Conservation (phyloP, 2,329 filamentous ascomycete genomes). For the Ophiostoma populinum region DNA sequence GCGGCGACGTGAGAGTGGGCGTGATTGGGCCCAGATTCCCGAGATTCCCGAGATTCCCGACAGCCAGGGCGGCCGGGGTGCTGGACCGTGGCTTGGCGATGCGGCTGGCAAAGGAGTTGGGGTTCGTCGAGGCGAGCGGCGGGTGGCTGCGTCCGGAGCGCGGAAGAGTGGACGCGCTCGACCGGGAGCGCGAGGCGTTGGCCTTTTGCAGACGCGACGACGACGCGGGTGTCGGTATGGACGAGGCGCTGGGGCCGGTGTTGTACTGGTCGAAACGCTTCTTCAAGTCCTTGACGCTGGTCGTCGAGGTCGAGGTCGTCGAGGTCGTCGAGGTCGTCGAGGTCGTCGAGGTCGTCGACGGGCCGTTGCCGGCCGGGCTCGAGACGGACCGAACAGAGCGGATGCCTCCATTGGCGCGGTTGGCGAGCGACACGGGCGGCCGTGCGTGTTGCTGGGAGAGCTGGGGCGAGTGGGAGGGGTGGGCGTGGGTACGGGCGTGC, state of each 20-base stretch:
- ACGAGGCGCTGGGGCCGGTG: slow-evolving; percentile 14
- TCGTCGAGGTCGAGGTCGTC: slow-evolving; percentile 14
- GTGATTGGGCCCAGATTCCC: too few species aligned
- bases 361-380: slow-evolving; percentile 28
- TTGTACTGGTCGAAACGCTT: slow-evolving; percentile 55
- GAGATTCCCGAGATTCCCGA: too few species aligned
- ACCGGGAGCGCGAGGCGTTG: too few species aligned
- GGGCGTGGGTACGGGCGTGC: not conserved
- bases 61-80: slow-evolving; percentile 19
- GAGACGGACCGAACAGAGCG: slow-evolving; percentile 37
- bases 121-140: slow-evolving; percentile 1
- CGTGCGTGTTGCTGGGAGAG: slow-evolving; percentile 13
- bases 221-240: slow-evolving; percentile 11
- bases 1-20: slow-evolving; percentile 23
- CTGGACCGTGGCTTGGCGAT: slow-evolving; percentile 28
- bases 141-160: not conserved
- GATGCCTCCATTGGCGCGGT: slow-evolving; percentile 19
- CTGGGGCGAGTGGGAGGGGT: not conserved
- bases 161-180: not conserved
- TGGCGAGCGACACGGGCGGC: slow-evolving; percentile 22
- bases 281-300: slow-evolving; percentile 67
- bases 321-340: not conserved
- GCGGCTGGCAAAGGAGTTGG: slow-evolving; percentile 26
- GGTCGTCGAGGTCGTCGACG: not conserved
- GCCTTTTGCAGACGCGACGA: slow-evolving; percentile 6